Base-by-base conservation (phyloP, 768 basidiomycete genomes). In the Leucocoprinus sp. region DNA sequence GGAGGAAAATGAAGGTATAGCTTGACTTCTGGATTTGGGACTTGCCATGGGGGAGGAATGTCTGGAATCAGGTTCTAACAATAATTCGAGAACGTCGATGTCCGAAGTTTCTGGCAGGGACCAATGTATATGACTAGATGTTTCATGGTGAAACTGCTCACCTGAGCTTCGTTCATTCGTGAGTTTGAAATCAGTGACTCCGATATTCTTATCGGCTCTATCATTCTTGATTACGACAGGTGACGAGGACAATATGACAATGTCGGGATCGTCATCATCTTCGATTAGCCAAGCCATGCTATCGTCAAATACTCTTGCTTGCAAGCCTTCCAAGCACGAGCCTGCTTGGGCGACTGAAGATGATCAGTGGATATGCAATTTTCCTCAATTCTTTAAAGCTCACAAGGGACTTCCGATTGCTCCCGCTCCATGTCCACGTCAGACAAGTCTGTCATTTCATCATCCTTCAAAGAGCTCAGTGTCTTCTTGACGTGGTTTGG, bases 241-340 rank as follows among this genome's bases (percentile, higher is more conserved):
- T 2, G 79, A 70, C 17, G 80, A 80, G 40, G 66, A 63, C n/a
- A 75, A 39, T 29, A 80, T 72, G 8, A 66, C 68, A 36, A 80
- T 74, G 50, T 82, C 78, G 42, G 46, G 46, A 24, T 82, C 81
- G 42, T 83, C 80, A 46, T 79, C 80, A 19, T 78, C 68, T 29
- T 75, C 80, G 8, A 84, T 58, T 17, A 86, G 63, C 82, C 82
- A 84, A 2, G 75, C 71, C 63, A 84, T 79, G 53, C 69, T 69
- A 38, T 69, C 59, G 28, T 65, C 57, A 14, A 43, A 49, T 11
- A 8, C n/a, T 28, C 35, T 33, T 34, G 23, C 21, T 19, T 48
- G n/a, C 24, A 48, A 34, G 37, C 27, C 22, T n/a, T 48, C 23
- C 28, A 48, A 31, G 12, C 19, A 24, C 1, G 39, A 41, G 17